Percentiles rank a stretch among this genome's conserved stretches.
Evolutionary conservation across 768 basidiomycete species (phyloP).

Genomic region (Termitomyces sp.): DNA sequence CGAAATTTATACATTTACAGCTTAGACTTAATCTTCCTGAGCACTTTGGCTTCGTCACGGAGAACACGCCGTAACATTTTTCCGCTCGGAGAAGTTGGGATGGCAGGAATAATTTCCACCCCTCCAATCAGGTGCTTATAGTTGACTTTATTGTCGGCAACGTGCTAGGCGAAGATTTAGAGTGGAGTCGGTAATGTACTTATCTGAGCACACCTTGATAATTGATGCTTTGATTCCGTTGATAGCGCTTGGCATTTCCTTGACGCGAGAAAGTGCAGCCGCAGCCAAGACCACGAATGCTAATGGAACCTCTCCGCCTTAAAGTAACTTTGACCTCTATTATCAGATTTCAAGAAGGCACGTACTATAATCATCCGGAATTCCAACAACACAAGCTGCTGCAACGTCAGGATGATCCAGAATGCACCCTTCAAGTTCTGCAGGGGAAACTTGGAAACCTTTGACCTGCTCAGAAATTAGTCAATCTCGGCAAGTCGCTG

Average conservation of each 20-base stretch:
- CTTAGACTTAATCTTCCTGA: constrained; percentile 4
- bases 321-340: not conserved
- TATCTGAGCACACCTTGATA: constrained; percentile 31
- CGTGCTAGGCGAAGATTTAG: constrained; percentile 30
- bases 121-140: constrained; percentile 60
- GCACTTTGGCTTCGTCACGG: constrained; percentile 39
- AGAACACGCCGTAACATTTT: constrained; percentile 44
- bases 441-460: constrained; percentile 73
- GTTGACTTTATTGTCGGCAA: constrained; percentile 44
- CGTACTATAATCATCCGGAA: constrained; percentile 60
- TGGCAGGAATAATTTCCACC: constrained; percentile 45
- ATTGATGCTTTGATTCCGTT: constrained; percentile 39
- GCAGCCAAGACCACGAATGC: constrained; percentile 56
- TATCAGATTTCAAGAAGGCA: not conserved
- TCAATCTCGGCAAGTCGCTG: not conserved
- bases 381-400: constrained; percentile 58
- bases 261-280: constrained; percentile 30
- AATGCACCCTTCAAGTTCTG: constrained; percentile 66
- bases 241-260: constrained; percentile 20
- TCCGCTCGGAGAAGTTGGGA: constrained; percentile 63
- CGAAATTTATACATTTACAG: not conserved
- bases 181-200: not conserved
- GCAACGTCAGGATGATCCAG: constrained; percentile 53
- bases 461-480: constrained; percentile 43
- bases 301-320: constrained; percentile 62